Conservation (phyloP, 305 asterid species). For the Fraxinus albicans region DNA sequence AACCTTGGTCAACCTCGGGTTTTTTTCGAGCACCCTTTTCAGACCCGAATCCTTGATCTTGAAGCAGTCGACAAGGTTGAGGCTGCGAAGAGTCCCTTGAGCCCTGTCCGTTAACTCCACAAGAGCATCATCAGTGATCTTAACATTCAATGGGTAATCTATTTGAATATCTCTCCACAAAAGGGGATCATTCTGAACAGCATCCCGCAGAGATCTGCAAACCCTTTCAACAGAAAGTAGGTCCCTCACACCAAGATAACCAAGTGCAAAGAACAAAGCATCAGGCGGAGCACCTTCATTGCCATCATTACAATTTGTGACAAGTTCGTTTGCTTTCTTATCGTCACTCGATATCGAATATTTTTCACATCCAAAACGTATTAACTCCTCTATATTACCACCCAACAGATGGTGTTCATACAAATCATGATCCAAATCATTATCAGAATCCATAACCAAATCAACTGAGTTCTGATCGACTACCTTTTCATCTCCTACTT, state of each 20-base stretch:
- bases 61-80: conserved; percentile 56
- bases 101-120: conserved; percentile 61
- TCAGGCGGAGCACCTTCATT: conserved; percentile 53
- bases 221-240: conserved; percentile 70
- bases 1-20: conserved; percentile 67
- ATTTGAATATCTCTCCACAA: conserved; percentile 64
- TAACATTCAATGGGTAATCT: conserved; percentile 38
- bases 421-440: conserved; percentile 24
- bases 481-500: conserved; percentile 27
- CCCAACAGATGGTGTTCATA: conserved; percentile 24
- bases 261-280: conserved; percentile 53
- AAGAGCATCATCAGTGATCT: conserved; percentile 60
- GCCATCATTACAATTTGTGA: conserved; percentile 16
- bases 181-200: conserved; percentile 62
- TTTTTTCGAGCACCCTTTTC: conserved; percentile 53
- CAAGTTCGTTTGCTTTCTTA: conserved; percentile 14
- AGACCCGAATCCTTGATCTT: conserved; percentile 56
- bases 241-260: conserved; percentile 57
- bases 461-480: conserved; percentile 19
- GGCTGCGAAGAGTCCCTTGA: conserved; percentile 58
- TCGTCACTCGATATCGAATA: conserved; percentile 14
- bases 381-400: conserved; percentile 34
- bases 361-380: conserved; percentile 52
- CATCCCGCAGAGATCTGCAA: conserved; percentile 59
- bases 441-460: conserved; percentile 8